These are phyloP conservation scores for Sporopachydermia quercuum DNA, from an alignment of 805 yeast genomes.

Conservation along the genomic window DNA sequence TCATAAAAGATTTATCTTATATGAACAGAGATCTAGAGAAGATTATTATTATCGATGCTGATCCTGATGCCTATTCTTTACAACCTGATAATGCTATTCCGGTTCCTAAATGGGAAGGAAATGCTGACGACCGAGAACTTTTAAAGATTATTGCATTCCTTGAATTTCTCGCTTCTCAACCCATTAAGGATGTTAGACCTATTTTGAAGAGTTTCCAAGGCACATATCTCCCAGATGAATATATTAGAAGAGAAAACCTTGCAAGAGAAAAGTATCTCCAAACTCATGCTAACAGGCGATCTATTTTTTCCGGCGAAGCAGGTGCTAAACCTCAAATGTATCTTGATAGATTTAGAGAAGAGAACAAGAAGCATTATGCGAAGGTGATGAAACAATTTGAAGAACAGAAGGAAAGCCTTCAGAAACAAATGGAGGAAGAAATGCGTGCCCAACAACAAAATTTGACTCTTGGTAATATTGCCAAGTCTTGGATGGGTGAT, in stretches of 20 bases:
- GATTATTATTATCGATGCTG: constrained; percentile 66
- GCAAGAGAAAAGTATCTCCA: constrained; percentile 46
- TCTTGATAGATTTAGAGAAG: neutral
- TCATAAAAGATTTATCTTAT: constrained; percentile 78
- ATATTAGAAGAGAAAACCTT: constrained; percentile 57
- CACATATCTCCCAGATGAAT: constrained; percentile 65
- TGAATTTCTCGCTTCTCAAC: constrained; percentile 86
- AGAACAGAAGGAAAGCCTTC: neutral
- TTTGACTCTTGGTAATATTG: neutral
- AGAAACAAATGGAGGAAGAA: neutral
- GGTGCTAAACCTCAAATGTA: neutral
- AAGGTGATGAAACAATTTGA: neutral
- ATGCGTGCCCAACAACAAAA: constrained; percentile 1
- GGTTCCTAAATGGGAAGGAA: constrained; percentile 76
- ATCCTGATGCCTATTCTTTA: constrained; percentile 51
- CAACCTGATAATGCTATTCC: constrained; percentile 95
- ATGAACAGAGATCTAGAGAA: constrained; percentile 84
- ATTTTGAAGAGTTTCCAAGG: constrained; percentile 59
- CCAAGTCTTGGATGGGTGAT: constrained; percentile 1
- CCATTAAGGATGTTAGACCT: constrained; percentile 79
- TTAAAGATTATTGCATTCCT: constrained; percentile 78
- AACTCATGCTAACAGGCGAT: neutral
- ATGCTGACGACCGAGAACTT: constrained; percentile 59
- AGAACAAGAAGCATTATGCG: constrained; percentile 1
- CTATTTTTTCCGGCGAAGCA: neutral